Base-by-base conservation (phyloP, 345 rosid species). In the Linum usitatissimum region DNA sequence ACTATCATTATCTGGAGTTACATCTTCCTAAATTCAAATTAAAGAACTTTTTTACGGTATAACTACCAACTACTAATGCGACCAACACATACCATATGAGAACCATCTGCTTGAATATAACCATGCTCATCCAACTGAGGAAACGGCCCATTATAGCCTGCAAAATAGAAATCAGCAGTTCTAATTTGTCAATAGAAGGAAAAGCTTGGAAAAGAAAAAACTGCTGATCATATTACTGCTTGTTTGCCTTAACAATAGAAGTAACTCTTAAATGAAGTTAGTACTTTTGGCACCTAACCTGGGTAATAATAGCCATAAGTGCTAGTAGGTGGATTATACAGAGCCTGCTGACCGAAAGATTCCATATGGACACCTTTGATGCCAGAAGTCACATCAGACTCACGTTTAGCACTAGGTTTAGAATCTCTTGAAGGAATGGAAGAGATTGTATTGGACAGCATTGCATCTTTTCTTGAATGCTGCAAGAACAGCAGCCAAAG, bases 121-220 rank as follows among this genome's bases (percentile, higher is more conserved):
- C 78, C 77, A 73, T 71, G 75, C 64, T 63, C 72, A 60, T 75
- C 76, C 69, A 65, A 28, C 63, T 63, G 86, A 30, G 68, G 18
- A 38, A 65, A 75, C 53, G 82, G 51, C 13, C 76, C 87, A 67
- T 59, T 66, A 61, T 69, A 77, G 67, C 91, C 91, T 87, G 81
- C 73, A 64, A 72, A 65, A 59, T 6, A 45, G 45, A 31, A 30
- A 38, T 57, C 13, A 39, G 9, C 18, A 55, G 39, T 10, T 23
- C 19, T 51, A 18, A 6, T 6, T 17, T 5, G 23, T 34, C 13
- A 64, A 53, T 36, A 39, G 36, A 20, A 7, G 49, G 18, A 40
- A 39, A 10, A 38, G 23, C 56, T 40, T 23, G 28, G 28, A 23
- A 23, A 23, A 18, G 18, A 64, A 69, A 60, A 9, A 54, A 9